Evolutionary conservation across 2,329 filamentous ascomycete species (phyloP), one percentile per base, ranked within the genome.

Genomic region (Xylaria sp.): DNA sequence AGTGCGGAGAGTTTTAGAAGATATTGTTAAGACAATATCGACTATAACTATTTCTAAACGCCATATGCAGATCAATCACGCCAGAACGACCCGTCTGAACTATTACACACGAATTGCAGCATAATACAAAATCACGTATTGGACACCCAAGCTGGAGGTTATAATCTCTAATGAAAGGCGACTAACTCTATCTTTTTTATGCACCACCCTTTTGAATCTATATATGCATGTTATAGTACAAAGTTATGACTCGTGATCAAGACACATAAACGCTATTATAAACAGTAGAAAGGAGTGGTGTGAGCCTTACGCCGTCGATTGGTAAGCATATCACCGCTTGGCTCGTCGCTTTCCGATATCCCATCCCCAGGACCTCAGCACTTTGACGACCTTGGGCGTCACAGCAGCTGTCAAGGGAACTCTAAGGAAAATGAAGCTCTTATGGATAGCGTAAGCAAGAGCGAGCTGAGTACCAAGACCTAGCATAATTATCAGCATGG

Each of bases 371-470:
- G 89, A 87, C 72, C 95, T 86, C 32, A 99, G 84, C 13, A 90
- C 88, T 81, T 93, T 97, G 76, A 98, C 96, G n/a, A 98, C 91
- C 81, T 97, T 98, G 1, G 96, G 96, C 9, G 93, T 94, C 40
- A 98, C 86, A 2, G 94, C 95, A 13, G 93, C 94, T 0, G 96
- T 96, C 71, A 98, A 82, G 9, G 96, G 96, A 10, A 99, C 93
- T n/a, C 96, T 89, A 73, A 98, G 81, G 81, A 99, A 97, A 76
- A 99, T 98, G 80, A 98, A 93, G 75, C 92, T 97, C 83, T 99
- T 99, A 85, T 99, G 96, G 67, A 99, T 93, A 32, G 95, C 95
- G 78, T 99, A 99, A 13, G 96, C 96, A 58, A 99, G 87, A 18
- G 93, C 94, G 35, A 99, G 84, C 78, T 98, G 94, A 9, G 96